A percentile compares a stretch with the other conserved stretches of the same genome.
These are phyloP conservation scores for Helicostylum pulchrum DNA, from an alignment of 192 early-diverging fungal genomes.

Conservation along the genomic window DNA sequence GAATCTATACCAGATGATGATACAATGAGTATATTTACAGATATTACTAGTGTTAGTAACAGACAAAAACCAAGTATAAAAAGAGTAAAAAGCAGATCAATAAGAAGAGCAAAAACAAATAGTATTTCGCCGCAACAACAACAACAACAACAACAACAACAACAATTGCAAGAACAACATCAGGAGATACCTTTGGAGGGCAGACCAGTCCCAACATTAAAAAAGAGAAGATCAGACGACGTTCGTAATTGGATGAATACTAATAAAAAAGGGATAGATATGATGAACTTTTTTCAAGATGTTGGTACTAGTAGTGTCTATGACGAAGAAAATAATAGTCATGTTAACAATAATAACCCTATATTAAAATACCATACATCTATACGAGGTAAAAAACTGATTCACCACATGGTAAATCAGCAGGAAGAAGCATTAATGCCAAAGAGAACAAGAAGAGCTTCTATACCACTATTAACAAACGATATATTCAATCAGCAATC, in stretches of 20 bases:
- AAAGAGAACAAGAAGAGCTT: background rate
- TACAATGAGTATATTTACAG: constrained; percentile 19
- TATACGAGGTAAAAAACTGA: constrained; percentile 11
- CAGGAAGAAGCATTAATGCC: background rate
- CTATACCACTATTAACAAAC: background rate
- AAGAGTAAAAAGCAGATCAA: background rate
- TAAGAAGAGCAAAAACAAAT: constrained; percentile 15
- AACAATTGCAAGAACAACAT: background rate
- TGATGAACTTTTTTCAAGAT: constrained; percentile 22
- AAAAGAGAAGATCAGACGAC: constrained; percentile 24
- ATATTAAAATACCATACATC: constrained; percentile 20
- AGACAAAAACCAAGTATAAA: constrained; percentile 4
- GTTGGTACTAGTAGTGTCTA: background rate
- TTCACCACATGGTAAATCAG: too few relatives aligned
- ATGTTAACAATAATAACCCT: background rate
- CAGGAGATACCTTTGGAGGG: background rate
- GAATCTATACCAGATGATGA: constrained; percentile 33
- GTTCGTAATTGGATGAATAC: constrained; percentile 27
- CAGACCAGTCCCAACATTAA: background rate
- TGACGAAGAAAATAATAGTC: constrained; percentile 7
- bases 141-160: background rate
- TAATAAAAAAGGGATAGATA: constrained; percentile 1
- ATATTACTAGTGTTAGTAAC: constrained; percentile 32
- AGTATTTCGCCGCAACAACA: constrained; percentile 9
- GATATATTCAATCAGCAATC: background rate